Conservation (phyloP, 805 yeast genomes). For the Wickerhamiella galacta region DNA sequence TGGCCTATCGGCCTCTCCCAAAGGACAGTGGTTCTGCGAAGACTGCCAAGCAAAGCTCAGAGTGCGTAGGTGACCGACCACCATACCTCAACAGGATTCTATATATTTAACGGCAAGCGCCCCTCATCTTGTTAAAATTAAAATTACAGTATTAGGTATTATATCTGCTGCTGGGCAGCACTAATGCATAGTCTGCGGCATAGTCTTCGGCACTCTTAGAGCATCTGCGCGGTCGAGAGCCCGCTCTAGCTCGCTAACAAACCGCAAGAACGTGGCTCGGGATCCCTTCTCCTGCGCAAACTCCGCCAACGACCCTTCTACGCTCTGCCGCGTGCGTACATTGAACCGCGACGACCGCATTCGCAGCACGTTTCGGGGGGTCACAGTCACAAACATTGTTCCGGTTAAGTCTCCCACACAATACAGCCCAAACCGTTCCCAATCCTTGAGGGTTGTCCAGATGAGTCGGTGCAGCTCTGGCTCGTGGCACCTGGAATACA, state of each 20-base stretch:
- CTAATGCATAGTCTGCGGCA: no score
- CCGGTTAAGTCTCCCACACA: conserved; percentile 16
- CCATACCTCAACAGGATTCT: background rate
- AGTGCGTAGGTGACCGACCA: conserved; percentile 6
- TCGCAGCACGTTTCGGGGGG: conserved; percentile 21
- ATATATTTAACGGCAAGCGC: background rate
- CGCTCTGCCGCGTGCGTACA: conserved; percentile 11
- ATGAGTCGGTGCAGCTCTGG: conserved; percentile 18
- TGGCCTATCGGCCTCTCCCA: conserved; percentile 72
- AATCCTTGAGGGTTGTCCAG: conserved; percentile 19
- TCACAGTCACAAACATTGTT: conserved; percentile 19
- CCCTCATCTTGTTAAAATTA: background rate
- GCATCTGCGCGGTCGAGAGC: conserved; percentile 13
- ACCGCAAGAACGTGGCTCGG: conserved; percentile 16
- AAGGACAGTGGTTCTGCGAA: conserved; percentile 70
- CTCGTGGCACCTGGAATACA: conserved; percentile 17
- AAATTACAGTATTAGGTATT: background rate
- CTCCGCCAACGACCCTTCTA: conserved; percentile 13
- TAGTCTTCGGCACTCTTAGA: no score
- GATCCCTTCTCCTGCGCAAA: conserved; percentile 19
- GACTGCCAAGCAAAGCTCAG: conserved; percentile 29
- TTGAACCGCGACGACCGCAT: conserved; percentile 20
- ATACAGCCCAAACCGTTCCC: conserved; percentile 25
- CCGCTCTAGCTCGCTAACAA: conserved; percentile 19
- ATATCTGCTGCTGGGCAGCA: background rate